phyloP scores from a whole-genome alignment of 768 basidiomycete species.

The Kwoniella botswanensis region DNA sequence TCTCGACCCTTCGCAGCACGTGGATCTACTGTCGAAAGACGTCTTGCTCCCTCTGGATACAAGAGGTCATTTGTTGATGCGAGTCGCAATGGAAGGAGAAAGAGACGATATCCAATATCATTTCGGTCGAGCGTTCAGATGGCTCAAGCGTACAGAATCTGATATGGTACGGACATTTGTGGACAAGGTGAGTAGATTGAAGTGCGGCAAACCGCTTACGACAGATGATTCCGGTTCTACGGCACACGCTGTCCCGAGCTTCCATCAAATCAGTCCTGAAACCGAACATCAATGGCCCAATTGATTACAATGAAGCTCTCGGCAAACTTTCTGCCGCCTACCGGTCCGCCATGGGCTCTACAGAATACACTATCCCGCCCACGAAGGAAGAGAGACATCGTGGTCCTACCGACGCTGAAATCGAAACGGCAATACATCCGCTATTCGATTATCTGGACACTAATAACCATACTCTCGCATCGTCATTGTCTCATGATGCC shows the following conservation, averaged over 20 bases:
- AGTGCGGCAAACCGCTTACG: background rate
- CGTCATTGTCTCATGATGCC: conserved; percentile 78
- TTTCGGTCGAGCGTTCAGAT: conserved; percentile 91
- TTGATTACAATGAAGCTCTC: conserved; percentile 87
- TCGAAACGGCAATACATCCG: conserved; percentile 87
- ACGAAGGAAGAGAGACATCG: conserved; percentile 54
- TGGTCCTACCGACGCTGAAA: conserved; percentile 78
- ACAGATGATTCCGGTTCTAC: conserved; percentile 93
- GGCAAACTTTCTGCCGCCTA: conserved; percentile 83
- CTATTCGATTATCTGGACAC: conserved; percentile 96
- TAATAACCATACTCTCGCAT: conserved; percentile 88
- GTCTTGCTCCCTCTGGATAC: conserved; percentile 89
- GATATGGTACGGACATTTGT: conserved; percentile 97
- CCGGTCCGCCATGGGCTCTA: conserved; percentile 65
- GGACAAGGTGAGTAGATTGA: conserved; percentile 75
- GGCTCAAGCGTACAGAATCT: conserved; percentile 83
- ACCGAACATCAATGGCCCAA: conserved; percentile 48
- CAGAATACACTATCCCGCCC: conserved; percentile 50
- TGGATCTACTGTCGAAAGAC: conserved; percentile 87
- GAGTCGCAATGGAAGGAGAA: conserved; percentile 98
- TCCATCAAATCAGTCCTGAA: conserved; percentile 81
- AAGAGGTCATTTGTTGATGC: conserved; percentile 78
- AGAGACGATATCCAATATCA: conserved; percentile 97
- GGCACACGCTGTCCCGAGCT: conserved; percentile 77
- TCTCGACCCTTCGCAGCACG: conserved; percentile 83